A percentile compares a stretch with the other conserved stretches of the same genome.
These are phyloP conservation scores for Metschnikowia corniflorae DNA, from an alignment of 805 yeast species.

Conservation along the genomic window DNA sequence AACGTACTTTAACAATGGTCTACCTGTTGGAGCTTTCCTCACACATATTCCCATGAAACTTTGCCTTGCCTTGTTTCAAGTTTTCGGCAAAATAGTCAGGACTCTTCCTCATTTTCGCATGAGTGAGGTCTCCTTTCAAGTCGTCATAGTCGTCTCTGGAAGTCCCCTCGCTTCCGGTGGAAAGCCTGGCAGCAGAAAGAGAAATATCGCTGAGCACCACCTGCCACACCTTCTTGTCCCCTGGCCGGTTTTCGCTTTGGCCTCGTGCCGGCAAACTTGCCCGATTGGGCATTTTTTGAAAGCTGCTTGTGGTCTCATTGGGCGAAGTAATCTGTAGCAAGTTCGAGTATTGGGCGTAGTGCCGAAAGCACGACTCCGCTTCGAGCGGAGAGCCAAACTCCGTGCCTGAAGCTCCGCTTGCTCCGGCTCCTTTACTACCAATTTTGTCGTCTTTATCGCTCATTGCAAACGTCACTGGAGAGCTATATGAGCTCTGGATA, in stretches of 20 bases:
- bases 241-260: conserved; percentile 1
- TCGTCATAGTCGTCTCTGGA: conserved; percentile 21
- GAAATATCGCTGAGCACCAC: conserved; percentile 32
- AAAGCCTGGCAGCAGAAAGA: conserved; percentile 34
- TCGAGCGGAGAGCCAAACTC: conserved; percentile 3
- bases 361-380: conserved; percentile 3
- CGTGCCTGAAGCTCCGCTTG: conserved; percentile 4
- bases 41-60: conserved; percentile 5
- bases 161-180: conserved; percentile 29
- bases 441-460: neutral
- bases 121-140: conserved; percentile 28
- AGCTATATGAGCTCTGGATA: conserved; percentile 8
- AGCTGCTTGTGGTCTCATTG: conserved; percentile 5
- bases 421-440: neutral
- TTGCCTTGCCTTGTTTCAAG: conserved; percentile 17
- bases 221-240: conserved; percentile 24
- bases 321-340: conserved; percentile 6
- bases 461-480: conserved; percentile 4
- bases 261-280: conserved; percentile 1
- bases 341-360: conserved; percentile 7
- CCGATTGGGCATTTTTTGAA: conserved; percentile 4
- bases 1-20: no score
- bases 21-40: no score
- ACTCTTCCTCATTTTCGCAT: conserved; percentile 19
- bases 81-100: conserved; percentile 20